A percentile compares a stretch with the other conserved stretches of the same genome.
These are phyloP conservation scores for Botryotinia narcissicola DNA, from an alignment of 2,329 filamentous ascomycete species.

Conservation along the genomic window DNA sequence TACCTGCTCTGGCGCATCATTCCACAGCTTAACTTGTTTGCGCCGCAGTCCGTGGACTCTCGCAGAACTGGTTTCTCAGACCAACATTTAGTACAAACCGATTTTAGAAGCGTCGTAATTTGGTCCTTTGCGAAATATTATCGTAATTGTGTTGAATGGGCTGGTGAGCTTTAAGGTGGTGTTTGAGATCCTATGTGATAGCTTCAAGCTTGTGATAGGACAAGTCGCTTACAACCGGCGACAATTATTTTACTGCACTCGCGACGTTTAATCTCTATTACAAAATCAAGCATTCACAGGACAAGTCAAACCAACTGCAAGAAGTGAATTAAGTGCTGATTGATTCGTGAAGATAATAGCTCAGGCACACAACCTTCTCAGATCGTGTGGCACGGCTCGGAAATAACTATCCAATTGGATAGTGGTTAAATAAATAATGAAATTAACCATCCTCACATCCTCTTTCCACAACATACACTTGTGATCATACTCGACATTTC, in stretches of 20 bases:
- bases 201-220: conserved; percentile 13
- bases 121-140: neutral
- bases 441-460: neutral
- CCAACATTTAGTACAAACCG: conserved; percentile 24
- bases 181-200: conserved; percentile 11
- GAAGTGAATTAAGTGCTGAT: neutral
- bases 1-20: conserved; percentile 34
- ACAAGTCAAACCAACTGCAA: neutral
- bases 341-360: neutral
- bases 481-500: conserved; percentile 13
- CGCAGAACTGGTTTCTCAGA: conserved; percentile 26
- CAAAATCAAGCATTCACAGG: neutral
- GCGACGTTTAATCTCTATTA: conserved; percentile 4
- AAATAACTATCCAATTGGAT: conserved; percentile 12
- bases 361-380: conserved; percentile 5
- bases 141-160: neutral
- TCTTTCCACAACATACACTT: neutral
- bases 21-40: conserved; percentile 32
- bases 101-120: neutral
- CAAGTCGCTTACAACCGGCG: conserved; percentile 21
- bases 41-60: conserved; percentile 33
- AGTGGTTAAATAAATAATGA: conserved; percentile 1
- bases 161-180: conserved; percentile 1
- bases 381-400: neutral
- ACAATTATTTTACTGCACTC: conserved; percentile 11